Evolutionary conservation across 2,329 filamentous ascomycete species (phyloP).

Genomic region (Aspergillus persii): DNA sequence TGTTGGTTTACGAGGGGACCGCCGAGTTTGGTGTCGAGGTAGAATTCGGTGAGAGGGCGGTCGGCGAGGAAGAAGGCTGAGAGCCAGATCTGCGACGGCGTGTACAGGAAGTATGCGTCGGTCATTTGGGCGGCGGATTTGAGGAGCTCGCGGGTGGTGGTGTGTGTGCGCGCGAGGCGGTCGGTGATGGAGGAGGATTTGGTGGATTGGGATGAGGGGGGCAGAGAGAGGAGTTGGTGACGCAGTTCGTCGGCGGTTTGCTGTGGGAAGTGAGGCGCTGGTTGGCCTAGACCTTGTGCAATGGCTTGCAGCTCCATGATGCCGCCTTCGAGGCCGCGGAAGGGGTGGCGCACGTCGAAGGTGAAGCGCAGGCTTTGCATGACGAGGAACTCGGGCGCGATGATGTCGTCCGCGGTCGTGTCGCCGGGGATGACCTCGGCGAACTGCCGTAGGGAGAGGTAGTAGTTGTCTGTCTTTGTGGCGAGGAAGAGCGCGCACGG

Average conservation of each 20-base stretch:
- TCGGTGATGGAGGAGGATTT: conserved; percentile 35
- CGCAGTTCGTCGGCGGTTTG: conserved; percentile 33
- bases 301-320: conserved; percentile 76
- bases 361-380: conserved; percentile 91
- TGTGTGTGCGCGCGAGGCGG: conserved; percentile 64
- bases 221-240: conserved; percentile 29
- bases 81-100: conserved; percentile 90
- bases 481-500: conserved; percentile 90
- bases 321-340: conserved; percentile 80
- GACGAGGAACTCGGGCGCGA: conserved; percentile 88
- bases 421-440: conserved; percentile 67
- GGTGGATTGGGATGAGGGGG: conserved; percentile 17
- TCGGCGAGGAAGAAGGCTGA: conserved; percentile 77
- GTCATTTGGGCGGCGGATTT: conserved; percentile 81
- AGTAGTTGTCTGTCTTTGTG: conserved; percentile 85
- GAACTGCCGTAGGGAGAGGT: conserved; percentile 66
- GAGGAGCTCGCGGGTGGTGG: conserved; percentile 68
- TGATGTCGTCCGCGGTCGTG: conserved; percentile 74
- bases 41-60: conserved; percentile 43
- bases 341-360: conserved; percentile 89
- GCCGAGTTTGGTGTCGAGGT: conserved; percentile 45
- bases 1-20: conserved; percentile 10
- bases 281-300: conserved; percentile 56
- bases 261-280: conserved; percentile 27
- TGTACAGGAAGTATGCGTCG: conserved; percentile 96